Base-by-base conservation (phyloP, 495 filamentous ascomycete genomes). In the Amniculicola lignicola region DNA sequence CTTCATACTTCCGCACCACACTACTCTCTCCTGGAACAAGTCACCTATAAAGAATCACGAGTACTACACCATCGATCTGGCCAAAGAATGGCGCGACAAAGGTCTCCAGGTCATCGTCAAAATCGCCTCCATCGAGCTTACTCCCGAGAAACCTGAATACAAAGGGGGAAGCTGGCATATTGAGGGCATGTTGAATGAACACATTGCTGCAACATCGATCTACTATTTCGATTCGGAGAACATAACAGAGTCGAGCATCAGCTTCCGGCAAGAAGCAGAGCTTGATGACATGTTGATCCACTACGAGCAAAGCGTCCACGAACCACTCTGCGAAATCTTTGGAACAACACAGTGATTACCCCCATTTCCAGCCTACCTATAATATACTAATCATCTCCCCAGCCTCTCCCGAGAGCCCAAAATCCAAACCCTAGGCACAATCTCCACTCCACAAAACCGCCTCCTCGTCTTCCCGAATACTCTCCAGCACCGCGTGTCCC, bases 101-200 rank as follows among this genome's bases (percentile, higher is more conserved):
- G 76, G 75, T 0, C 58, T 86, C 0, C 83, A 87, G 55, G 71
- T 87, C 4, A 82, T 86, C 38, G 76, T 85, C 44, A 85, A 85
- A 57, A 62, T 87, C 2, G 76, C 77, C 4, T 81, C 78, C 53
- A 85, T 87, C 50, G 66, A 82, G 21, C 68, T 87, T 2, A 79
- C 75, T 0, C 82, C 83, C 0, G 78, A 79, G 38, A 76, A 77
- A 15, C 78, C 80, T 0, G 56, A 66, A 1, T 80, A 78, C 43
- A 61, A 64, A 7, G 77, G 75, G 7, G 76, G 75, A 4, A 63
- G 51, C 5, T 80, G 78, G 78, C 66, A 67, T 36, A 23, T 65
- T 16, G 66, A 69, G 42, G 65, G 65, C 33, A 21, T 38, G 15
- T 43, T 63, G 14, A 69, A 69, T 37, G 65, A 69, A 42, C 65